Evolutionary conservation across 2,329 filamentous ascomycete species (phyloP), one percentile per base, ranked within the genome.

Genomic region (Microsporum canis): DNA sequence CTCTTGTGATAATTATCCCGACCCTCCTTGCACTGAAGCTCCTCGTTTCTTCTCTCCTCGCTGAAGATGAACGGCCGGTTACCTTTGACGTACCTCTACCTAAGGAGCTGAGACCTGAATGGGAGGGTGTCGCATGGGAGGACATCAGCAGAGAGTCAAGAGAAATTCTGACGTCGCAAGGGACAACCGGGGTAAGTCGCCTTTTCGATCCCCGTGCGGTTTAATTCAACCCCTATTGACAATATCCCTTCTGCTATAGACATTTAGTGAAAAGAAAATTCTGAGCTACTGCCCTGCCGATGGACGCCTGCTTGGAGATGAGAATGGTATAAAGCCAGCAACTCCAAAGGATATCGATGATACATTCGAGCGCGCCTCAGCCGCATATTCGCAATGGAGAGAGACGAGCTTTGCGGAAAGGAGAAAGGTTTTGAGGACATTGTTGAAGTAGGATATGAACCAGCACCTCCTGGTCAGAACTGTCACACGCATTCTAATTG

Each of bases 281-380:
- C 71, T 76, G 66, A 75, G 74, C 67, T 76, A 76, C 73, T 88
- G 88, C 49, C 94, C 94, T 1, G 92, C 92, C 1, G 96, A 91
- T 29, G 94, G 94, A 64, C 83, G 88, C 69, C 83, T 89, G 63
- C 84, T 99, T 31, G 91, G 89, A 10, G 69, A 70, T 38, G 60
- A 63, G 84, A 66, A 80, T 92, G 73, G 73, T 62, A 75, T 74
- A 62, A 89, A 88, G 72, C 89, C 92, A 17, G 84, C 86, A 6
- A 91, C 89, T 0, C 77, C 84, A 1, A 84, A 85, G 61, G 87
- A 84, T 63, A 89, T 99, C 70, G 89, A 99, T 73, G 80, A 84
- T 63, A 86, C 86, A 33, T 83, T 99, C 65, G 82, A 84, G 38
- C 84, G 85, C 63, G 89, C 94, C 1, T 80, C 84, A 41, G 77